Percentiles rank a stretch among this genome's conserved stretches.
Conservation (phyloP, 164 flowering plant genomes). For the Dillenia turbinata region DNA sequence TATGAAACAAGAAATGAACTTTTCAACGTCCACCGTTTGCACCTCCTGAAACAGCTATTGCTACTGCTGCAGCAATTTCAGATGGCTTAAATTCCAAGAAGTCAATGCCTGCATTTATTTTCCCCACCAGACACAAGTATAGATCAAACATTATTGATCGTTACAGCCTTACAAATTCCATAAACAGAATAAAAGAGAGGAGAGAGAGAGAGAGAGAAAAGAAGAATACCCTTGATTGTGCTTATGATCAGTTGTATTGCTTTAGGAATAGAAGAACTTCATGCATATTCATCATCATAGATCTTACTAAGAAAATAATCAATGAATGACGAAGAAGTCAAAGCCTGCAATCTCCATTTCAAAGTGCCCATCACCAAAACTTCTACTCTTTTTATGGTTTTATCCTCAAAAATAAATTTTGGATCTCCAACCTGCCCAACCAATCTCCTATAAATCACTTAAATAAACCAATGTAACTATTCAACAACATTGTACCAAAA, state of each 20-base stretch:
- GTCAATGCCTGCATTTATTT: slow-evolving; percentile 50
- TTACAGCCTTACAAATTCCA: not conserved
- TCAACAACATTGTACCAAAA: too few relatives aligned
- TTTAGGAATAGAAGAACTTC: slow-evolving; percentile 13
- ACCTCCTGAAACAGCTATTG: slow-evolving; percentile 29
- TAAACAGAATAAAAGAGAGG: not conserved
- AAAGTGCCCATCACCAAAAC: slow-evolving; percentile 55
- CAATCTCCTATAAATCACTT: slow-evolving; percentile 33
- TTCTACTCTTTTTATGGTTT: slow-evolving; percentile 70
- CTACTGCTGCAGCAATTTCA: slow-evolving; percentile 54
- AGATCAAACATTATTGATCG: not conserved
- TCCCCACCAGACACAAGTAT: slow-evolving; percentile 12
- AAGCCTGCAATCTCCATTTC: slow-evolving; percentile 61
- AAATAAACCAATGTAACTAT: too few relatives aligned
- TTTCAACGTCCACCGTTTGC: slow-evolving; percentile 28
- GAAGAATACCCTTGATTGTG: slow-evolving; percentile 35
- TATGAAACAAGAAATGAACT: slow-evolving; percentile 22
- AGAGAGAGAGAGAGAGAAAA: not conserved
- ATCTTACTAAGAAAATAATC: slow-evolving; percentile 42
- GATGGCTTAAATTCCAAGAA: slow-evolving; percentile 67
- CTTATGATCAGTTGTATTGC: slow-evolving; percentile 37
- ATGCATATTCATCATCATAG: slow-evolving; percentile 10
- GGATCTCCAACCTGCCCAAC: slow-evolving; percentile 48
- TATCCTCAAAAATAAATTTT: slow-evolving; percentile 52
- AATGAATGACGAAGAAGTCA: slow-evolving; percentile 48